Percentiles rank a stretch among this genome's conserved stretches.
phyloP scores from a whole-genome alignment of 208 protist species.

The Paratrypanosoma confusum region DNA sequence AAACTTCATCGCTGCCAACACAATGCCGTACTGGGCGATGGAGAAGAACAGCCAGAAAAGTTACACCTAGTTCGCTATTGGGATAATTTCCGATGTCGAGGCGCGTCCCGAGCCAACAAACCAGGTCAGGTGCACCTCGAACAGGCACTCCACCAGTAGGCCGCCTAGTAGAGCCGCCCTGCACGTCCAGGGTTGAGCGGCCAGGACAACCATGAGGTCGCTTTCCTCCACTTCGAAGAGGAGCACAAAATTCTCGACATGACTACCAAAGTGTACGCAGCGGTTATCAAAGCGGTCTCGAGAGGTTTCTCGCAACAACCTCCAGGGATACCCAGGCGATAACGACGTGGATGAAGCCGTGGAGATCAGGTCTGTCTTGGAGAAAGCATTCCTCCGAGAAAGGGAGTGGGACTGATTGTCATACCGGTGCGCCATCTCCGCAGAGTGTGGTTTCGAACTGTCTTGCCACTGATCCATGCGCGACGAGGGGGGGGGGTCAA shows the following conservation, averaged over 20 bases:
- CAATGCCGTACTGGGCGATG: background rate
- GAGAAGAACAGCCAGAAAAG: constrained; percentile 6
- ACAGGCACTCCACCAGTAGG: constrained; percentile 9
- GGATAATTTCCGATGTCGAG: constrained; percentile 1
- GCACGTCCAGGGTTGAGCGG: constrained; percentile 12
- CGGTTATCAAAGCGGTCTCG: background rate
- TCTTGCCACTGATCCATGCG: too few species aligned
- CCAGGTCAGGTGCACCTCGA: constrained; percentile 13
- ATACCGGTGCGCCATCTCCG: too few species aligned
- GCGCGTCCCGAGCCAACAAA: constrained; percentile 3
- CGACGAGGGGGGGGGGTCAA: too few species aligned
- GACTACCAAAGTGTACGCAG: constrained; percentile 12
- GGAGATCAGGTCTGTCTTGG: too few species aligned
- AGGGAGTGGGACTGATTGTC: too few species aligned
- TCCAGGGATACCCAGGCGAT: too few species aligned
- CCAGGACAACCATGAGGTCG: constrained; percentile 6
- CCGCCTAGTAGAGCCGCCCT: constrained; percentile 9
- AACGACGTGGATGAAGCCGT: too few species aligned
- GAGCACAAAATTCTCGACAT: constrained; percentile 7
- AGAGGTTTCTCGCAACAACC: background rate
- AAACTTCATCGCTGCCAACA: too few species aligned
- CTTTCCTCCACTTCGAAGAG: constrained; percentile 9
- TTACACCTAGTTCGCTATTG: constrained; percentile 11
- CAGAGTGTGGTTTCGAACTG: too few species aligned
- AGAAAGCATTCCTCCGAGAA: too few species aligned